phyloP scores from a whole-genome alignment of 352 stramenopile genomes.

The Globisporangium acanthophoron region DNA sequence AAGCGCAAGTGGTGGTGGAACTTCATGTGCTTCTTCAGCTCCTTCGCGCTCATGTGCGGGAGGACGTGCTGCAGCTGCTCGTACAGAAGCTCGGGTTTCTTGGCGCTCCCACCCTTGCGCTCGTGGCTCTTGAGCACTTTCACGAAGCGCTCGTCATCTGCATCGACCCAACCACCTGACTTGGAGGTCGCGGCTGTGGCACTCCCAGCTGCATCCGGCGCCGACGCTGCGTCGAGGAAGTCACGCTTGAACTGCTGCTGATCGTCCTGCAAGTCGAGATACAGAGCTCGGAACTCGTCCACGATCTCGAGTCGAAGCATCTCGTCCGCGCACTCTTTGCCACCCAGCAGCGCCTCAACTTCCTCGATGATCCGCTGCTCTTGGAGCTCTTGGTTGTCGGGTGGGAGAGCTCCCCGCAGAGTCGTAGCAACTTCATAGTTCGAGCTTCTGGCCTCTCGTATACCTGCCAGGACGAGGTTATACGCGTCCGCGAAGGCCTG shows the following conservation, averaged over 20 bases:
- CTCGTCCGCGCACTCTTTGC: slow-evolving; percentile 24
- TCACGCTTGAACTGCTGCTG: slow-evolving; percentile 28
- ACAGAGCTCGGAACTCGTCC: slow-evolving; percentile 24
- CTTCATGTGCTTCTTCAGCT: slow-evolving; percentile 50
- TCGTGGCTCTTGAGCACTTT: slow-evolving; percentile 47
- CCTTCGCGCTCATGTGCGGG: slow-evolving; percentile 20
- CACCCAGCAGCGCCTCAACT: slow-evolving; percentile 11
- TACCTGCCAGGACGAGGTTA: slow-evolving; percentile 20
- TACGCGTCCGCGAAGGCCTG: slow-evolving; percentile 30
- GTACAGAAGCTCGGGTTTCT: slow-evolving; percentile 54
- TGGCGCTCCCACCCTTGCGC: slow-evolving; percentile 21
- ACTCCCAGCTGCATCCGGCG: slow-evolving; percentile 23
- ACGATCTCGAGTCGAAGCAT: slow-evolving; percentile 42
- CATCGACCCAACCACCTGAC: slow-evolving; percentile 32
- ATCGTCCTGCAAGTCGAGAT: slow-evolving; percentile 22
- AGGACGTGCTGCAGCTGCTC: slow-evolving; percentile 46
- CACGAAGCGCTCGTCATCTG: slow-evolving; percentile 58
- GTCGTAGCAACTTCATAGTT: neutral
- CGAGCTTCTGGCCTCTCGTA: slow-evolving; percentile 13
- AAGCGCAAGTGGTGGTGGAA: slow-evolving; percentile 59
- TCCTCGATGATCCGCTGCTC: slow-evolving; percentile 19
- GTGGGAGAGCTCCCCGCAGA: neutral
- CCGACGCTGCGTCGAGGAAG: slow-evolving; percentile 31
- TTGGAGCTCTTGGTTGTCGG: slow-evolving; percentile 10
- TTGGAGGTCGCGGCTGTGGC: slow-evolving; percentile 31